These are phyloP conservation scores for Rhynchospora tenuis DNA, from an alignment of 176 grass and related monocot genomes.

Conservation along the genomic window DNA sequence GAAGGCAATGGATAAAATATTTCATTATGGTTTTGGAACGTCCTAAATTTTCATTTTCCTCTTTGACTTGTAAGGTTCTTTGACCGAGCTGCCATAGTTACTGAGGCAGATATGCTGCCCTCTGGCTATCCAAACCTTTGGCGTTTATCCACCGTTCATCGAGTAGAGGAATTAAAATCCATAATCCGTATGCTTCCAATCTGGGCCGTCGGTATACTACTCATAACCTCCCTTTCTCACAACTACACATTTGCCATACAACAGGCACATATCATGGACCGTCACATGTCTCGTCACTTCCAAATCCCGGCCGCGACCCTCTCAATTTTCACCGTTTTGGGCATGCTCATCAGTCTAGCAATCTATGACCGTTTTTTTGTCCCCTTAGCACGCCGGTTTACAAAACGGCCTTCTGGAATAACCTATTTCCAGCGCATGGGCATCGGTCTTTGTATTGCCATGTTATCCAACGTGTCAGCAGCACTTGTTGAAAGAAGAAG, in stretches of 20 bases:
- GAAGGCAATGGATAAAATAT: not conserved
- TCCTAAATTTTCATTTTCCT: not conserved
- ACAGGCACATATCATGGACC: conserved; percentile 67
- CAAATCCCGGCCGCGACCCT: conserved; percentile 61
- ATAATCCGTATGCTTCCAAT: conserved; percentile 75
- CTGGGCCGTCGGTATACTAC: conserved; percentile 60
- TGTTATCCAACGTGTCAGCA: conserved; percentile 47
- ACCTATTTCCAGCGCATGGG: conserved; percentile 75
- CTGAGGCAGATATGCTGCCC: conserved; percentile 37
- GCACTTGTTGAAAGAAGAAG: conserved; percentile 52
- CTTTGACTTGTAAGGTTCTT: conserved; percentile 38
- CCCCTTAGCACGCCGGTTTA: conserved; percentile 39
- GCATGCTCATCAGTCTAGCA: conserved; percentile 47
- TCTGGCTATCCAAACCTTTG: conserved; percentile 55
- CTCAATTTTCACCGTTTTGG: conserved; percentile 45
- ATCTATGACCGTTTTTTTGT: conserved; percentile 71
- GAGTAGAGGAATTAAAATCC: conserved; percentile 83
- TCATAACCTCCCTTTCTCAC: conserved; percentile 57
- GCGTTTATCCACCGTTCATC: conserved; percentile 72
- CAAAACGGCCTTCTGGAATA: conserved; percentile 51
- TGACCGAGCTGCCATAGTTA: conserved; percentile 65
- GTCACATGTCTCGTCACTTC: conserved; percentile 49
- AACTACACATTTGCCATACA: conserved; percentile 62
- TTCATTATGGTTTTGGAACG: not conserved
- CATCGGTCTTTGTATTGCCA: conserved; percentile 56